These are phyloP conservation scores for Ceratocystis colombiana DNA, from an alignment of 2,329 filamentous ascomycete genomes.

Conservation along the genomic window DNA sequence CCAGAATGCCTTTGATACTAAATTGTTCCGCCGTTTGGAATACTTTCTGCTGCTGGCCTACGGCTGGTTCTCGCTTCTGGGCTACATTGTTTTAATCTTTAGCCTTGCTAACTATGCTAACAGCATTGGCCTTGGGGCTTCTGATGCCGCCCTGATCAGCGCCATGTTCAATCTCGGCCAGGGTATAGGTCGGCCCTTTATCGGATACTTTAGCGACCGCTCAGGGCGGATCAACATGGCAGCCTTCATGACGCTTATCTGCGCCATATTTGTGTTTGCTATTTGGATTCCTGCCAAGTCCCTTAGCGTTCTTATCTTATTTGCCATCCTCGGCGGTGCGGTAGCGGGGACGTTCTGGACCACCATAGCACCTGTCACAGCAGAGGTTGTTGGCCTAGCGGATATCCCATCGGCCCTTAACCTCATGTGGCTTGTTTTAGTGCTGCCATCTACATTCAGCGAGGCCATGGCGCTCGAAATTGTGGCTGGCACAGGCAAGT, in stretches of 20 bases:
- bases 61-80: conserved; percentile 61
- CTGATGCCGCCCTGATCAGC: conserved; percentile 60
- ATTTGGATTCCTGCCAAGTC: conserved; percentile 60
- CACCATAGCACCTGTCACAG: conserved; percentile 57
- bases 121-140: conserved; percentile 54
- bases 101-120: conserved; percentile 63
- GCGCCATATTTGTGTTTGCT: conserved; percentile 54
- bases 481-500: conserved; percentile 37
- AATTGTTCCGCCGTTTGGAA: conserved; percentile 50
- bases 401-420: conserved; percentile 58
- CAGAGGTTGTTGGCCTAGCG: conserved; percentile 62
- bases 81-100: conserved; percentile 68
- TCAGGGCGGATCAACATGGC: conserved; percentile 67
- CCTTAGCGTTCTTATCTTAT: conserved; percentile 60
- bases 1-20: conserved; percentile 55
- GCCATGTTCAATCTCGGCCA: conserved; percentile 61
- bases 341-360: conserved; percentile 65
- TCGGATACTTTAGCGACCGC: conserved; percentile 61
- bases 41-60: conserved; percentile 57
- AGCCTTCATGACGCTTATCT: conserved; percentile 51
- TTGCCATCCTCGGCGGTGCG: conserved; percentile 57
- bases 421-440: conserved; percentile 61
- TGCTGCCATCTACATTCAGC: conserved; percentile 59
- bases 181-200: conserved; percentile 57
- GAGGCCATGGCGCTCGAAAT: conserved; percentile 55